Conservation (phyloP, 2,329 filamentous ascomycete species). For the Penicillium sp. region DNA sequence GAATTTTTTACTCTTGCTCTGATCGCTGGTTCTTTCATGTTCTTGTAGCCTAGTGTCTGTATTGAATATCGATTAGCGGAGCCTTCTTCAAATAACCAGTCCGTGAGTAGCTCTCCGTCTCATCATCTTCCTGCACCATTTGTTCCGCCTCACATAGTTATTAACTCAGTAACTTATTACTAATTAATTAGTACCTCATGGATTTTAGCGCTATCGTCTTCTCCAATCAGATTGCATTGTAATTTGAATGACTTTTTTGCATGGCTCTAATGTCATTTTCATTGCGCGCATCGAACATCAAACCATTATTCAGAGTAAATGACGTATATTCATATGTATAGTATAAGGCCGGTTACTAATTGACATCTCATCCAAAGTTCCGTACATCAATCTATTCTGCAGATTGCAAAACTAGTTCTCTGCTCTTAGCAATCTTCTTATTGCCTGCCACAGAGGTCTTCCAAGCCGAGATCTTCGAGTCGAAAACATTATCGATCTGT, state of each 20-base stretch:
- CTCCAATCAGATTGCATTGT: too few relatives aligned
- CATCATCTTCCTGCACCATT: too few relatives aligned
- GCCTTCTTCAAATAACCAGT: too few relatives aligned
- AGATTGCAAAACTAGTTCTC: background rate
- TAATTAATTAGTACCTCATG: too few relatives aligned
- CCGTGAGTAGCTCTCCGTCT: too few relatives aligned
- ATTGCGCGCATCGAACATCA: too few relatives aligned
- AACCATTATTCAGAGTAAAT: background rate
- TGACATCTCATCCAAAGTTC: background rate
- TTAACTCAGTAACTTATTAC: too few relatives aligned
- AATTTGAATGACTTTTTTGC: too few relatives aligned
- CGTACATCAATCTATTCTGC: background rate
- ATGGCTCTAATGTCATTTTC: too few relatives aligned
- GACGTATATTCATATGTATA: background rate
- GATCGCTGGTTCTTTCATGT: background rate
- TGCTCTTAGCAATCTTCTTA: constrained; percentile 6
- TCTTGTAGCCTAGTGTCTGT: background rate
- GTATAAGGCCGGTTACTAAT: background rate
- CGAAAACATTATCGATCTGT: constrained; percentile 29
- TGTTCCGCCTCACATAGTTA: too few relatives aligned
- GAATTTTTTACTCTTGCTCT: background rate
- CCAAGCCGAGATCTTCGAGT: constrained; percentile 23
- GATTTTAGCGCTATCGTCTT: too few relatives aligned
- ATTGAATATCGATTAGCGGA: background rate
- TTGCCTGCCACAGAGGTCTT: constrained; percentile 24